Evolutionary conservation across 768 basidiomycete genomes (phyloP).

Genomic region (Boletus vermiculosoides): DNA sequence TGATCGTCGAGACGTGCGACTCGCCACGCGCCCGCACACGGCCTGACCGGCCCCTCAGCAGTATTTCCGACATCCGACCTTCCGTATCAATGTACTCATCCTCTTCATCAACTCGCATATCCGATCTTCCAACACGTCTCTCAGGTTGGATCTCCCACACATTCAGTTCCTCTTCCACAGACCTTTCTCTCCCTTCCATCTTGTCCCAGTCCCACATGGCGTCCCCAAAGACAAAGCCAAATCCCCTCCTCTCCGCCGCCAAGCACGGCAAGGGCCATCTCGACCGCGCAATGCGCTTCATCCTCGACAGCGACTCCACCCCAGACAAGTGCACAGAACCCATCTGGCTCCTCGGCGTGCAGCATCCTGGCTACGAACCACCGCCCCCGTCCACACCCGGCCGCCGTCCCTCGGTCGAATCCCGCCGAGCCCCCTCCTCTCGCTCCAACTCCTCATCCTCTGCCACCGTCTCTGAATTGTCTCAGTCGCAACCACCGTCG

Average conservation of each 20-base stretch:
- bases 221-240: constrained; percentile 44
- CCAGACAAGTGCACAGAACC: constrained; percentile 80
- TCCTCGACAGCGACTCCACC: constrained; percentile 86
- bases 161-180: constrained; percentile 67
- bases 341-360: constrained; percentile 88
- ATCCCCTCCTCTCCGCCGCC: constrained; percentile 62
- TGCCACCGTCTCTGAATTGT: constrained; percentile 33
- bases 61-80: constrained; percentile 43
- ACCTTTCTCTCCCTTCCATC: constrained; percentile 64
- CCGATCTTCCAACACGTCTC: constrained; percentile 71
- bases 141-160: constrained; percentile 83
- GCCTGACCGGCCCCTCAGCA: constrained; percentile 53
- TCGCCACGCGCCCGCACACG: constrained; percentile 55
- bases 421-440: constrained; percentile 42
- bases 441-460: constrained; percentile 46
- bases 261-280: constrained; percentile 74
- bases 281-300: constrained; percentile 82
- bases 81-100: constrained; percentile 46
- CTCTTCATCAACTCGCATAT: constrained; percentile 50
- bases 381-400: constrained; percentile 28
- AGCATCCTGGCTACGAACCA: constrained; percentile 72
- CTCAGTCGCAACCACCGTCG: constrained; percentile 38
- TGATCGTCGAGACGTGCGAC: constrained; percentile 63
- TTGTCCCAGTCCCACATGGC: constrained; percentile 47
- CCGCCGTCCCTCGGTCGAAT: constrained; percentile 42